A percentile compares a stretch with the other conserved stretches of the same genome.
phyloP scores from a whole-genome alignment of 2,329 filamentous ascomycete species.

The Fusarium goolgardi region DNA sequence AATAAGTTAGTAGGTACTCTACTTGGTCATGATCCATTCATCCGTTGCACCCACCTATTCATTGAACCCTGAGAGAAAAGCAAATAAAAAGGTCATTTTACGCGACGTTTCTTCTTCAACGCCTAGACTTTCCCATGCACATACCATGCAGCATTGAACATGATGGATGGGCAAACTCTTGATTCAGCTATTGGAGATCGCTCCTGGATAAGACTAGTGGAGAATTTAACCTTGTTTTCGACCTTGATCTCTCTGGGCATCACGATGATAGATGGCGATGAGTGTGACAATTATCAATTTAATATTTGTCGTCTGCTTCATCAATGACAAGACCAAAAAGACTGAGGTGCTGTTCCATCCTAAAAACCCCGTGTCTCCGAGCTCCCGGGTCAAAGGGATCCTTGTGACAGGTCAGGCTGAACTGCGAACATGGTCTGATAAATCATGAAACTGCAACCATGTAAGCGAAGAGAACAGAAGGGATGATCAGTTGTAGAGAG shows the following conservation, averaged over 20 bases:
- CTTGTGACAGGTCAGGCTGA: slow-evolving; percentile 14
- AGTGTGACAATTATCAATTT: neutral
- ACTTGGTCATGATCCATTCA: neutral
- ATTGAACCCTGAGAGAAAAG: slow-evolving; percentile 9
- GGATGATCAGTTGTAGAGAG: neutral
- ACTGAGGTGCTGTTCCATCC: neutral
- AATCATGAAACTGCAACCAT: neutral
- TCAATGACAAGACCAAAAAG: neutral
- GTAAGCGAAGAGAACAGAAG: neutral
- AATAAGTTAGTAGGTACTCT: neutral
- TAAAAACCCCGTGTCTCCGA: slow-evolving; percentile 10
- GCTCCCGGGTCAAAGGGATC: slow-evolving; percentile 3
- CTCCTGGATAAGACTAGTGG: slow-evolving; percentile 18
- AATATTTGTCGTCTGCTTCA: neutral
- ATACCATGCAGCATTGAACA: slow-evolving; percentile 3
- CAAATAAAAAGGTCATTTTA: slow-evolving; percentile 13
- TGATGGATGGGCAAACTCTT: slow-evolving; percentile 18
- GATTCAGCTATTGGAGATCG: slow-evolving; percentile 27
- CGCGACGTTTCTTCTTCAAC: slow-evolving; percentile 5
- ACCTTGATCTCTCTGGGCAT: neutral
- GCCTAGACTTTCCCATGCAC: slow-evolving; percentile 20
- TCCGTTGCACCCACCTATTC: slow-evolving; percentile 3
- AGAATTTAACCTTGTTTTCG: slow-evolving; percentile 12
- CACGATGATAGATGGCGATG: neutral
- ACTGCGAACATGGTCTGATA: slow-evolving; percentile 19